Evolutionary conservation across 2,329 filamentous ascomycete species (phyloP).

Genomic region (Mycosphaerella sp.): DNA sequence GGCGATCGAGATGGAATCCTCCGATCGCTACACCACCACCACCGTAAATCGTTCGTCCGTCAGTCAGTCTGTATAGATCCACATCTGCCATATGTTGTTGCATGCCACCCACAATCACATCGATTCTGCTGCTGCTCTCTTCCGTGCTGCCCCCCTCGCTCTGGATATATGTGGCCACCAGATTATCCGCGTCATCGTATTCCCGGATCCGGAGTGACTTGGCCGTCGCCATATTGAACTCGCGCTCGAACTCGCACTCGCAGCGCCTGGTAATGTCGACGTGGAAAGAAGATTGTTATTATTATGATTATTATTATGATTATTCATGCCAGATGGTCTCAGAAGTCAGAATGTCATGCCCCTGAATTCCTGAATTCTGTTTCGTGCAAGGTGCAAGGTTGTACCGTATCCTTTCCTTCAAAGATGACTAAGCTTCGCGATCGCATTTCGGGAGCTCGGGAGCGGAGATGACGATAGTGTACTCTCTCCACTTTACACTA

Average conservation of each 20-base stretch:
- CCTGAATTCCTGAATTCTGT: background rate
- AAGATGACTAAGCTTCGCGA: too few species aligned
- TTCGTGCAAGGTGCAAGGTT: background rate
- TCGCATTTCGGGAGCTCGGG: too few species aligned
- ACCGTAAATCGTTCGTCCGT: background rate
- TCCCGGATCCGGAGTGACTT: conserved; percentile 31
- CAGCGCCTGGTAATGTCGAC: background rate
- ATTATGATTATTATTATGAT: too few species aligned
- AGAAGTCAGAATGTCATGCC: conserved; percentile 1
- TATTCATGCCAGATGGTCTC: conserved; percentile 5
- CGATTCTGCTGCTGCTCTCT: conserved; percentile 37
- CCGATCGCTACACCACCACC: conserved; percentile 11
- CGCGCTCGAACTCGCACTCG: background rate
- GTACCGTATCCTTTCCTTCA: too few species aligned
- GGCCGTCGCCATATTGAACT: conserved; percentile 10
- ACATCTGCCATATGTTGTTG: conserved; percentile 20
- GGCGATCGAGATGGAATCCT: conserved; percentile 16
- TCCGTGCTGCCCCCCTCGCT: conserved; percentile 25
- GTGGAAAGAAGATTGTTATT: background rate
- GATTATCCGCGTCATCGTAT: conserved; percentile 46
- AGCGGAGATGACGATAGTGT: too few species aligned
- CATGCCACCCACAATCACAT: conserved; percentile 36
- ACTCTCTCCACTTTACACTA: too few species aligned
- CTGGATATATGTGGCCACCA: conserved; percentile 46
- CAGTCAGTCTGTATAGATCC: background rate